Evolutionary conservation across 2,329 filamentous ascomycete species (phyloP), one percentile per base, ranked within the genome.

Genomic region (Aspergillus uvarum): DNA sequence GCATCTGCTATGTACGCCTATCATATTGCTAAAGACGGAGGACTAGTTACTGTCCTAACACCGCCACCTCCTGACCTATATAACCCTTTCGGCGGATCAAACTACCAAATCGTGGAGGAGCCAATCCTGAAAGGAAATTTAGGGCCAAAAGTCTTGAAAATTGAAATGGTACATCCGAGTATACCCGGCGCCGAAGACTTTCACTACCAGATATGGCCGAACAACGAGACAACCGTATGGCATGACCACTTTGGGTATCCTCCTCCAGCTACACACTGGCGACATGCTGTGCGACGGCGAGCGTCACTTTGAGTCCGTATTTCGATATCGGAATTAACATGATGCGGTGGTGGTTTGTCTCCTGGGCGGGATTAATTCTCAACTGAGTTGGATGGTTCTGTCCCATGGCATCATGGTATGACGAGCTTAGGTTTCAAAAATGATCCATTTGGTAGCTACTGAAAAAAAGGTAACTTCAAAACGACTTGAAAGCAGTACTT

Each of bases 21-120:
- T 53, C 59, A 68, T 60, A 69, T 70, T 56, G 56, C 60, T 14
- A 59, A 55, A 58, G 60, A 63, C 47, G 58, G 60, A 59, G 50
- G 19, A 35, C 58, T 54, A 32, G 67, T 69, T 31, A 68, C 60
- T 21, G 65, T 72, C 22, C 57, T 72, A 49, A 63, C 66, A 29
- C 67, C 64, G 4, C 68, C 67, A n/a, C 69, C 68, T 47, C 68
- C 69, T 44, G 38, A 65, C n/a, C 67, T 58, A 58, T 71, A 68
- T 60, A 63, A 71, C 42, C 65, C 64, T n/a, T 67, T 59, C 51
- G 61, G 65, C 12, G 29, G 50, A 35, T 65, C 68, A 32, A 71
- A 64, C 54, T 71, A 68, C 60, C 68, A 70, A 54, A 51, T 59
- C 12, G 62, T 71, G 21, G 69, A 72, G 58, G 67, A 69, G 55